Conservation (phyloP, 2,329 filamentous ascomycete genomes). For the Pseudopyricularia javanii region DNA sequence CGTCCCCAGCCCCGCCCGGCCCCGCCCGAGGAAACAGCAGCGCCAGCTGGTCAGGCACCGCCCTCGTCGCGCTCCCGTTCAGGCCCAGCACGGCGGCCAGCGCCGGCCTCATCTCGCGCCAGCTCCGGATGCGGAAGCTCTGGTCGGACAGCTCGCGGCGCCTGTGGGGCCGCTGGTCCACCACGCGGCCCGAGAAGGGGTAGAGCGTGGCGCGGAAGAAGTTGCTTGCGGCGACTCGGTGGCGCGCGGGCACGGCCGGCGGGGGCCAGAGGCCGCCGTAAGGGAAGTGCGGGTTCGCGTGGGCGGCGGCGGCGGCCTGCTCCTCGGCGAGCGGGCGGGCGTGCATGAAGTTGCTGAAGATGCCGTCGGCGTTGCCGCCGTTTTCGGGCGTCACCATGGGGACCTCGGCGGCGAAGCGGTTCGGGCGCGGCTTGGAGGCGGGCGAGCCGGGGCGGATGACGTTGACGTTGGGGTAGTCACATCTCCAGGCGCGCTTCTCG, state of each 20-base stretch:
- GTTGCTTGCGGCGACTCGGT: constrained; percentile 32
- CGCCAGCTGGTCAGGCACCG: background rate
- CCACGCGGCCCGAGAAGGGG: background rate
- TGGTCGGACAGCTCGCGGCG: constrained; percentile 52
- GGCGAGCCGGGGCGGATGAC: background rate
- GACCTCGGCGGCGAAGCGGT: constrained; percentile 35
- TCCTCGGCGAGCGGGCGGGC: constrained; percentile 35
- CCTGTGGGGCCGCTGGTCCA: constrained; percentile 10
- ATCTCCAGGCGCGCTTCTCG: background rate
- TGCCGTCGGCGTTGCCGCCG: constrained; percentile 22
- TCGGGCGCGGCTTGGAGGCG: constrained; percentile 2
- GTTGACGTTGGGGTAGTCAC: background rate
- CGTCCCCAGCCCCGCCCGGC: background rate
- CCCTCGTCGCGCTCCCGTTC: background rate
- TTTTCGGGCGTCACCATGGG: constrained; percentile 31
- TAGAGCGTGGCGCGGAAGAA: constrained; percentile 7
- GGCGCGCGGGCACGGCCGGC: constrained; percentile 48
- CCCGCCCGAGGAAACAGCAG: background rate
- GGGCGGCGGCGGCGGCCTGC: constrained; percentile 17
- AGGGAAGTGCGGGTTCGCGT: constrained; percentile 21
- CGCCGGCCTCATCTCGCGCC: constrained; percentile 50
- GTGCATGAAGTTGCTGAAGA: constrained; percentile 58
- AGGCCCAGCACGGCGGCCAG: background rate
- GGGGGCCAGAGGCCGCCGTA: constrained; percentile 65
- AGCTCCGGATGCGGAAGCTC: constrained; percentile 63